Conservation (phyloP, 1,139 yeast species). For the Candida tetrigidarum region DNA sequence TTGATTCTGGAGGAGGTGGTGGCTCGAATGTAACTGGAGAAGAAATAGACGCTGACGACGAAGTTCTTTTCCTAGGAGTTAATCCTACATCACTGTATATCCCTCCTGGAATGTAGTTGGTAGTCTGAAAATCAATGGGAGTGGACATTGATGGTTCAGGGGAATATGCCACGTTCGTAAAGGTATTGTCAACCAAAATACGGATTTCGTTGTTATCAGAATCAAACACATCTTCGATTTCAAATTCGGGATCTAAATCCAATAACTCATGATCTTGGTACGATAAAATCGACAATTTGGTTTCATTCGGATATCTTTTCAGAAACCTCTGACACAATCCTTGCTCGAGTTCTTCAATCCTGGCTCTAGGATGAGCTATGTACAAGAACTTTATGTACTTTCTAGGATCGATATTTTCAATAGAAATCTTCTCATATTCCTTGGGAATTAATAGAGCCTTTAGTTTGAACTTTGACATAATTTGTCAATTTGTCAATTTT, state of each 20-base stretch:
- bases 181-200: conserved; percentile 47
- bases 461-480: conserved; percentile 37
- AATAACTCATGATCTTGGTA: conserved; percentile 69
- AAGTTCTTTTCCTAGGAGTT: conserved; percentile 8
- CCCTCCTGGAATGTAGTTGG: conserved; percentile 4
- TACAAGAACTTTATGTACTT: conserved; percentile 58
- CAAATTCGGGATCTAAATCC: conserved; percentile 78
- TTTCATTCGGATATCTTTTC: conserved; percentile 64
- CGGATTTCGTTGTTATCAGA: conserved; percentile 57
- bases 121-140: conserved; percentile 1
- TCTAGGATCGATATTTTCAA: conserved; percentile 18
- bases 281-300: conserved; percentile 52
- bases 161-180: conserved; percentile 5
- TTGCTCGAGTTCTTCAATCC: conserved; percentile 49
- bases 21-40: conserved; percentile 28
- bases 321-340: conserved; percentile 42
- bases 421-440: conserved; percentile 20
- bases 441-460: conserved; percentile 46
- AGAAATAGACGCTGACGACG: conserved; percentile 10
- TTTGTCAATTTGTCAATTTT: too few relatives aligned
- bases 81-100: conserved; percentile 24
- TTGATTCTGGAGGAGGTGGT: conserved; percentile 30
- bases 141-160: conserved; percentile 5
- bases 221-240: conserved; percentile 60
- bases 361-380: conserved; percentile 52